phyloP scores from a whole-genome alignment of 2,329 filamentous ascomycete genomes.

The Ophiostoma triangulosporum region DNA sequence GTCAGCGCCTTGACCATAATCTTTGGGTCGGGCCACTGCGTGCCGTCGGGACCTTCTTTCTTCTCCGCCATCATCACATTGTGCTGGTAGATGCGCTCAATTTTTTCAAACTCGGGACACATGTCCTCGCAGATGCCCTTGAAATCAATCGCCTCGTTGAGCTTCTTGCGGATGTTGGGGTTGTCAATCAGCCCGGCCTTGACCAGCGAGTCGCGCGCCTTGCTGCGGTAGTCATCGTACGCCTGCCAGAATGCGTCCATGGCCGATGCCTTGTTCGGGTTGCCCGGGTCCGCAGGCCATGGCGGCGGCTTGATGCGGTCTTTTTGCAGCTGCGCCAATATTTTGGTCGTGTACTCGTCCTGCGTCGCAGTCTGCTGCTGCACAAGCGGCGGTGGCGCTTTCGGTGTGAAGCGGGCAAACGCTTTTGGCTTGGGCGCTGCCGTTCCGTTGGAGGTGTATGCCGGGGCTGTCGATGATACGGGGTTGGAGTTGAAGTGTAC shows the following conservation, averaged over 20 bases:
- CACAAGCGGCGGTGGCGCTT: neutral
- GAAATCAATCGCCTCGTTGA: constrained; percentile 52
- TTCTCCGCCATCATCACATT: constrained; percentile 46
- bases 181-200: constrained; percentile 50
- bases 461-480: neutral
- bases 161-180: constrained; percentile 46
- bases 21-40: constrained; percentile 31
- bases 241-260: constrained; percentile 42
- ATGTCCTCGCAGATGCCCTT: constrained; percentile 56
- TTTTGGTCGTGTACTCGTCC: constrained; percentile 31
- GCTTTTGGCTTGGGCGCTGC: neutral
- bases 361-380: constrained; percentile 1
- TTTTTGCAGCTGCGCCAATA: constrained; percentile 38
- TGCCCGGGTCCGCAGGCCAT: constrained; percentile 43
- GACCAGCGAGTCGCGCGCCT: constrained; percentile 43
- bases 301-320: constrained; percentile 39
- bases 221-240: constrained; percentile 43
- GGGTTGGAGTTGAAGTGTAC: constrained; percentile 7
- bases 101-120: constrained; percentile 55
- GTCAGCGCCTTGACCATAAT: constrained; percentile 56
- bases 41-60: constrained; percentile 25
- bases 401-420: neutral
- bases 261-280: constrained; percentile 33
- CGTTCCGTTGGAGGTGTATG: neutral
- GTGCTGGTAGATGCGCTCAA: constrained; percentile 47